A percentile compares a stretch with the other conserved stretches of the same genome.
Evolutionary conservation across 2,329 filamentous ascomycete species (phyloP).

Genomic region (Colletotrichum musicola): DNA sequence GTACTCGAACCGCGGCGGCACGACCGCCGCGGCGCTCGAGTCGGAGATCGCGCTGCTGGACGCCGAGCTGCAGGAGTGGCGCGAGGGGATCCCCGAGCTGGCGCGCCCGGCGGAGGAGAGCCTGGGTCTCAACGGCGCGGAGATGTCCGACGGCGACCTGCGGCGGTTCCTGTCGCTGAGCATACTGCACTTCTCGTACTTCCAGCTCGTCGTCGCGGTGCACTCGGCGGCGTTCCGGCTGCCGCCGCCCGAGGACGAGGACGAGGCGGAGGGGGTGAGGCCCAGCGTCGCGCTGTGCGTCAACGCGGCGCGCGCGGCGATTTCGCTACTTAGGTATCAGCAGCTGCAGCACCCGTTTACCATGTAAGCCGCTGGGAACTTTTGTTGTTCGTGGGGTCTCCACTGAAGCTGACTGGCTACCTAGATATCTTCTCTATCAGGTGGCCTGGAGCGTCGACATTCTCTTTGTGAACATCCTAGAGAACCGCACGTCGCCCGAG

Average conservation of each 20-base stretch:
- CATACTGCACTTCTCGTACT: constrained; percentile 11
- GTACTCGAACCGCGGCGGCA: background rate
- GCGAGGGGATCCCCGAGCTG: constrained; percentile 8
- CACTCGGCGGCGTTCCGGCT: constrained; percentile 14
- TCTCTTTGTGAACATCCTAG: constrained; percentile 17
- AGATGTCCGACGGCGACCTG: background rate
- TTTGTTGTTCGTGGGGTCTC: too few species aligned
- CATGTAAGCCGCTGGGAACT: background rate
- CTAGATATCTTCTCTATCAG: constrained; percentile 13
- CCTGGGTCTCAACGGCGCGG: background rate
- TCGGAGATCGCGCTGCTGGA: background rate
- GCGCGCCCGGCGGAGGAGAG: background rate
- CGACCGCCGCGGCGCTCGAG: background rate
- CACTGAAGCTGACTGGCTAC: background rate
- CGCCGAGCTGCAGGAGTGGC: constrained; percentile 10
- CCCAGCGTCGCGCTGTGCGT: constrained; percentile 11
- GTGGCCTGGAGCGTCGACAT: constrained; percentile 18
- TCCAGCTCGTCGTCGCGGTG: constrained; percentile 15
- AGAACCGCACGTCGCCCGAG: background rate
- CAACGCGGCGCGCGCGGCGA: background rate
- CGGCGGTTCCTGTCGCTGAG: background rate
- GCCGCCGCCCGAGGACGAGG: background rate
- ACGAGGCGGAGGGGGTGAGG: background rate
- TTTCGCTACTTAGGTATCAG: constrained; percentile 1
- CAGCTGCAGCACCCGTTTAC: constrained; percentile 6